Base-by-base conservation (phyloP, 371 early-diverging fungal genomes). In the Rhizopus delemar region DNA sequence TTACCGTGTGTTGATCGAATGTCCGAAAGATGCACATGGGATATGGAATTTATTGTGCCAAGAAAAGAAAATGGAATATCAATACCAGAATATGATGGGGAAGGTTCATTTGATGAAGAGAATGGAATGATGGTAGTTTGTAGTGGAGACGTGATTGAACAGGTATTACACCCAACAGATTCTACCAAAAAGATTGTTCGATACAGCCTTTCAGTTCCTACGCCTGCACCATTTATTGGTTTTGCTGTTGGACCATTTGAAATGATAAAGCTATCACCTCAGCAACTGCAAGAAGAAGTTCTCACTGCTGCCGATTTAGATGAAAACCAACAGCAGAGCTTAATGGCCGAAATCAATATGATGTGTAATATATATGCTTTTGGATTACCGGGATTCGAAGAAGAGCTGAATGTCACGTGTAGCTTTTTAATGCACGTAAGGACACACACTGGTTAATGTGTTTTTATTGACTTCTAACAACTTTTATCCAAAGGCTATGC, bases 1-100 rank as follows among this genome's bases (percentile, higher is more conserved):
- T 74, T 95, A 46, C 97, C 97, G 2, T 95, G 95, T 66, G 65
- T 93, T 43, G 95, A 96, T 65, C 73, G 80, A 16, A 61, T 85
- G 7, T 81, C 86, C 12, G 91, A 90, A 46, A 73, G 90, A 57
- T 86, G 87, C 53, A 93, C 92, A 3, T 96, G 94, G 94, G 93
- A 93, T 43, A 74, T 96, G 66, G 86, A 91, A 50, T 87, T 89
- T 60, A 81, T 87, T n/a, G 87, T 91, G n/a, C 87, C 91, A 51
- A 56, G 73, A 39, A 71, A 73, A 29, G 64, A 72, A 51, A 68
- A 65, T 6, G 60, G 65, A 8, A 51, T 54, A 1, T 33, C 55
- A 11, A 49, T 73, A 32, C 56, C 61, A 29, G 74, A 78, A 41
- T 77, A 77, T 46, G 73, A 77, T 41, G 79, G 69, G 28, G 81